Base-by-base conservation (phyloP, 225 moss, liverwort and hornwort genomes). In the Physcomitrium patens region DNA sequence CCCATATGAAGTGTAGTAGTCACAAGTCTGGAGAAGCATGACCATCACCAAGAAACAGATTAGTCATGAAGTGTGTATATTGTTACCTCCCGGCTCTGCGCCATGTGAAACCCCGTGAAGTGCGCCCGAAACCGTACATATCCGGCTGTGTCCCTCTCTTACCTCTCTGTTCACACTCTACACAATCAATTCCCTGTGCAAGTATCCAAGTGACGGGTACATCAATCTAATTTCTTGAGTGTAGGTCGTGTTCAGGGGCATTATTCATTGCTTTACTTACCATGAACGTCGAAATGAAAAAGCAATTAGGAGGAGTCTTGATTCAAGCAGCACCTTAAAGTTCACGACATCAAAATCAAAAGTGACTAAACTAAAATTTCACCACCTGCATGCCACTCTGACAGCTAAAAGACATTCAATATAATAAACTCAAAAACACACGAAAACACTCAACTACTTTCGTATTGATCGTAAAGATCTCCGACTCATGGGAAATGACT, bases 171-270 rank as follows among this genome's bases (percentile, higher is more conserved):
- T 49, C 41, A 19, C 50, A 18, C 63, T 55, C 46, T 47, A 54
- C 19, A 67, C 18, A 69, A 26, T 54, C 65, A 77, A 42, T 31
- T 80, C 49, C 62, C 58, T 76, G 72, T 19, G 50, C 19, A 64
- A 17, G 41, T 24, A 55, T 50, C n/a, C 46, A 79, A 65, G 37
- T 51, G 45, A 16, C 37, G 52, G 26, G 67, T 15, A 62, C 17
- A 31, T 72, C 71, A 57, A 50, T 50, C 15, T 17, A 75, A 27
- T 3, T 42, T 51, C 42, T 53, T 11, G 50, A 31, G 58, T 42
- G 17, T 60, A 53, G 31, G 68, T 12, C 52, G 26, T 49, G 9
- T 31, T 59, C 3, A 12, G 42, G 23, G 45, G 31, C 14, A 42
- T 23, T 52, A 12, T 46, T 66, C 37, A 60, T 53, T 45, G 12